A percentile compares a stretch with the other conserved stretches of the same genome.
Conservation (phyloP, 805 yeast genomes). For the Candida nanaspora region DNA sequence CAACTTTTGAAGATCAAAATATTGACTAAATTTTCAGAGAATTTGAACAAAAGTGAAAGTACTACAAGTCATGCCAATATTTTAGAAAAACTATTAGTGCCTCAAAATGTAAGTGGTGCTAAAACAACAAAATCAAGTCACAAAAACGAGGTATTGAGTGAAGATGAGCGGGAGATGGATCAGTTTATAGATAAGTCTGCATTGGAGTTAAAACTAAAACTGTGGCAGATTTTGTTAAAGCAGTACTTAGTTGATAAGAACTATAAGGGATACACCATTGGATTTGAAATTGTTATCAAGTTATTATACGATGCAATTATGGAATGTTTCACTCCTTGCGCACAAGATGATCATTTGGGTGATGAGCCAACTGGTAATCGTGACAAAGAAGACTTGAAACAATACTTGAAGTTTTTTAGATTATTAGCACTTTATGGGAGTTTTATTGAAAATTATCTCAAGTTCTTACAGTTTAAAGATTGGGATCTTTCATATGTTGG, state of each 20-base stretch:
- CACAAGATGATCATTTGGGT: conserved; percentile 20
- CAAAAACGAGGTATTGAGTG: conserved; percentile 3
- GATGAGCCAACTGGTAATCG: conserved; percentile 17
- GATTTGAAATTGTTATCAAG: conserved; percentile 45
- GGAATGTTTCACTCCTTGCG: background rate
- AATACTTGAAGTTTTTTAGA: conserved; percentile 38
- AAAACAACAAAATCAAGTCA: too few relatives aligned
- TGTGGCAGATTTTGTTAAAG: conserved; percentile 70
- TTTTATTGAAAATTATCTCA: conserved; percentile 33
- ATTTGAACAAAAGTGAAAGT: conserved; percentile 16
- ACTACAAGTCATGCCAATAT: conserved; percentile 22
- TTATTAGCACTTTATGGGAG: conserved; percentile 49
- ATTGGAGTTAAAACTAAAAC: conserved; percentile 54
- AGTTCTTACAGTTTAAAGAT: conserved; percentile 15
- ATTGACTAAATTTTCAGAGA: conserved; percentile 48
- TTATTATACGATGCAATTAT: conserved; percentile 27
- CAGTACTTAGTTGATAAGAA: conserved; percentile 34
- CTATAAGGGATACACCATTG: conserved; percentile 31
- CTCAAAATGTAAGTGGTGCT: too few relatives aligned
- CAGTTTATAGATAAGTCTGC: conserved; percentile 58
- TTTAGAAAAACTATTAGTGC: conserved; percentile 39
- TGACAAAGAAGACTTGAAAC: conserved; percentile 20
- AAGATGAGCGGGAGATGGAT: conserved; percentile 45
- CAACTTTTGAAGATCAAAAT: conserved; percentile 70
- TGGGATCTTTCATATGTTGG: conserved; percentile 36